phyloP scores from a whole-genome alignment of 75 land plant genomes.

The Pinus albicaulis region DNA sequence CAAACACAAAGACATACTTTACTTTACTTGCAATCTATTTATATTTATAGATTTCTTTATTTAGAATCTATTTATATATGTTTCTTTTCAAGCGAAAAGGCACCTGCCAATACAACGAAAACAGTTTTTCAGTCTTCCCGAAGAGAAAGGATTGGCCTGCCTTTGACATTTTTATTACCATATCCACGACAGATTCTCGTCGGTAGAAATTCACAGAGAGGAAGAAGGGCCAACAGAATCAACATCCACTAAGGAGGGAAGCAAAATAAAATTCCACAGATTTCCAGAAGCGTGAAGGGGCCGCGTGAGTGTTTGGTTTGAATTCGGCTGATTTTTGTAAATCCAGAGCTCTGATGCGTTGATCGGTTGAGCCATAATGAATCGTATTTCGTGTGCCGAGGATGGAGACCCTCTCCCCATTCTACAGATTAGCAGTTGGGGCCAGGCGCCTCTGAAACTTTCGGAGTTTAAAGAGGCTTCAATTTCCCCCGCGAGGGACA shows the following conservation, averaged over 20 bases:
- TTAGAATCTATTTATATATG: not conserved
- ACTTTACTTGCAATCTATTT: too few species aligned
- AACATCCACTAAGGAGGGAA: too few species aligned
- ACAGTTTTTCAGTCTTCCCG: slow-evolving; percentile 2
- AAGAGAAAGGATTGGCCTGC: slow-evolving; percentile 23
- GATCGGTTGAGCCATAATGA: slow-evolving; percentile 4
- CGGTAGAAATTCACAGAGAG: not conserved
- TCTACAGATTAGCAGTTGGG: slow-evolving; percentile 51
- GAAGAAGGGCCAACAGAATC: too few species aligned
- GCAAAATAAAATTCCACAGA: too few species aligned
- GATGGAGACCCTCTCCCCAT: slow-evolving; percentile 29
- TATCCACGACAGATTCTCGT: slow-evolving; percentile 37
- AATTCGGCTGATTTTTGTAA: slow-evolving; percentile 17
- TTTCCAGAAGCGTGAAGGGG: too few species aligned
- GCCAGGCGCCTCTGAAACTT: slow-evolving; percentile 15
- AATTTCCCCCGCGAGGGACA: slow-evolving; percentile 60
- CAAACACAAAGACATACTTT: too few species aligned
- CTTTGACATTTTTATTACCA: slow-evolving; percentile 15
- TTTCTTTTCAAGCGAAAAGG: not conserved
- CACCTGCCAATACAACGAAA: not conserved
- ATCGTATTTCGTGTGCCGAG: slow-evolving; percentile 7
- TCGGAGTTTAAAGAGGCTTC: slow-evolving; percentile 53
- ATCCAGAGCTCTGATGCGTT: slow-evolving; percentile 8
- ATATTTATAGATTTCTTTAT: too few species aligned
- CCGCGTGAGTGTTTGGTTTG: too few species aligned